Percentiles rank a stretch among this genome's conserved stretches.
Conservation (phyloP, 1,284 basidiomycete genomes). For the Fomes fomentarius region DNA sequence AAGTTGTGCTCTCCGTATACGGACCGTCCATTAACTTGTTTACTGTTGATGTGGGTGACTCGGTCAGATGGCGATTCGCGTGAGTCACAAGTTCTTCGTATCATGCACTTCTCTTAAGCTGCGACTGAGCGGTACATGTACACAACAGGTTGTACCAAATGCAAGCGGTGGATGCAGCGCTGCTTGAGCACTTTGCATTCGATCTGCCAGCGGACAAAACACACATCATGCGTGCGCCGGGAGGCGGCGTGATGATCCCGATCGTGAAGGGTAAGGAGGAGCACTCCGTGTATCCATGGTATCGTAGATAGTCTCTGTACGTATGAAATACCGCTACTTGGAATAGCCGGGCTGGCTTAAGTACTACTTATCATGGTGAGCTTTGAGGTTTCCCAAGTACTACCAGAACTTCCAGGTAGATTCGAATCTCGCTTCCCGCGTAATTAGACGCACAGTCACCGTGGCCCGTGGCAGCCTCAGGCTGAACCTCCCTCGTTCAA, state of each 20-base stretch:
- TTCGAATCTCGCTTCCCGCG: no score
- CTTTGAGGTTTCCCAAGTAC: no score
- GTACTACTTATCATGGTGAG: no score
- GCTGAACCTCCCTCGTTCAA: no score
- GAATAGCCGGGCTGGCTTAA: no score
- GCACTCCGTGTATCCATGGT: conserved; percentile 4
- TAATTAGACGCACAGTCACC: no score
- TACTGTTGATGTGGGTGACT: neutral
- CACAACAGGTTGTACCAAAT: conserved; percentile 44
- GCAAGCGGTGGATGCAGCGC: conserved; percentile 50
- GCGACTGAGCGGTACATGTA: neutral
- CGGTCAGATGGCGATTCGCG: conserved; percentile 45
- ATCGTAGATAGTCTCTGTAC: no score
- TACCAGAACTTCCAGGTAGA: no score
- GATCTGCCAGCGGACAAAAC: conserved; percentile 25
- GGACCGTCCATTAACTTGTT: neutral
- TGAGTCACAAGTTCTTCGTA: conserved; percentile 22
- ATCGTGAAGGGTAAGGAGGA: neutral
- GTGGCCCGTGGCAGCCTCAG: no score
- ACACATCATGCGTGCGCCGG: neutral
- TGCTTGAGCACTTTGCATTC: conserved; percentile 51
- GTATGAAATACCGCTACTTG: no score
- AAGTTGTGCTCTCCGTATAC: conserved; percentile 26
- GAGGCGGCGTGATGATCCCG: neutral
- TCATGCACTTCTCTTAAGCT: neutral